These are phyloP conservation scores for Acanthamoeba culbertsoni DNA, from an alignment of 208 protist species.

Conservation along the genomic window DNA sequence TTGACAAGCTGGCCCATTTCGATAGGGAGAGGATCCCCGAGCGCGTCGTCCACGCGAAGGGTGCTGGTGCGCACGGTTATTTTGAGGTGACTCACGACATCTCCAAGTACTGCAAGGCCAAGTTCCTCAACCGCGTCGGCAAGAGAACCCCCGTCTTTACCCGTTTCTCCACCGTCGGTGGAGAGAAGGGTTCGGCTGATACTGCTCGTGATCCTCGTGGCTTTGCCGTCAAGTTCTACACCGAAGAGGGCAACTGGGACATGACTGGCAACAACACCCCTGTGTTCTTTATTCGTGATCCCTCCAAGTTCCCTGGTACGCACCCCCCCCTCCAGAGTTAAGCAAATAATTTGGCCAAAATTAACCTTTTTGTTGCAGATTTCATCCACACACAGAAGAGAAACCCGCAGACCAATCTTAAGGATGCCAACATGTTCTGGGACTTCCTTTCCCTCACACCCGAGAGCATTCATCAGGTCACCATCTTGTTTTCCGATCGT, in stretches of 20 bases:
- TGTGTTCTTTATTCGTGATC: constrained; percentile 86
- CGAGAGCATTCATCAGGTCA: constrained; percentile 83
- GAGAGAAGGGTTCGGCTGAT: constrained; percentile 77
- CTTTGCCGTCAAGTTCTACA: constrained; percentile 87
- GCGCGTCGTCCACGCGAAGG: constrained; percentile 77
- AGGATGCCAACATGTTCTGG: constrained; percentile 69
- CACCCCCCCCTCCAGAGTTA: neutral
- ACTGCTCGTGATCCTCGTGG: constrained; percentile 79
- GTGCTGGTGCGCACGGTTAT: constrained; percentile 79
- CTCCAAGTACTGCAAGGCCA: constrained; percentile 78
- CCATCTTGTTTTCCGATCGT: constrained; percentile 78
- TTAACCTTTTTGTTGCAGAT: constrained; percentile 67
- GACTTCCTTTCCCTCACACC: constrained; percentile 82
- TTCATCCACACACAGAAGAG: constrained; percentile 87
- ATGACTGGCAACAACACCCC: constrained; percentile 68
- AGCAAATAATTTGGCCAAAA: neutral
- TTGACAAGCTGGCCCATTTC: constrained; percentile 83
- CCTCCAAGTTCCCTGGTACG: constrained; percentile 71
- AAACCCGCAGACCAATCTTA: constrained; percentile 81
- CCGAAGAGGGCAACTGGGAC: constrained; percentile 87
- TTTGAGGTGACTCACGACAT: constrained; percentile 80
- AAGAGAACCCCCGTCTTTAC: constrained; percentile 84
- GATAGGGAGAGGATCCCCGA: constrained; percentile 84
- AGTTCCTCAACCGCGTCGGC: constrained; percentile 80
- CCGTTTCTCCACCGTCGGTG: constrained; percentile 88